Conservation (phyloP, 192 early-diverging fungal species). For the Entomortierella lignicola region DNA sequence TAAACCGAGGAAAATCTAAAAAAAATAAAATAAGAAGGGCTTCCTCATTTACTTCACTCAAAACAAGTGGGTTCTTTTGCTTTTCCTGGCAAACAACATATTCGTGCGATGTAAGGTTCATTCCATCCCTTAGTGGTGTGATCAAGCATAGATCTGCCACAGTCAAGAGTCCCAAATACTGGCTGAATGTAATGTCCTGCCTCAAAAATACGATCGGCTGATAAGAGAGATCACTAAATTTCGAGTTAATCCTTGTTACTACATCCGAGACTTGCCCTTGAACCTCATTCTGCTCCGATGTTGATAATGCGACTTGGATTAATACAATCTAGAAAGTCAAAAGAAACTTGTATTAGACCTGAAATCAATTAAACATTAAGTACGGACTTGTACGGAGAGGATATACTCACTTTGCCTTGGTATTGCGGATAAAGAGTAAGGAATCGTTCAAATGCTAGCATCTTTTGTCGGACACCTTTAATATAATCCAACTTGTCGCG, state of each 20-base stretch:
- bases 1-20: background rate
- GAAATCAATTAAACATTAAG: too few species aligned
- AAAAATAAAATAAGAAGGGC: too few species aligned
- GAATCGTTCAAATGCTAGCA: slow-evolving; percentile 93
- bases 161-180: slow-evolving; percentile 90
- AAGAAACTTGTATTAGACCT: background rate
- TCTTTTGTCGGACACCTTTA: slow-evolving; percentile 95
- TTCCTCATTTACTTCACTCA: slow-evolving; percentile 76
- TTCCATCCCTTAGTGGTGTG: slow-evolving; percentile 94
- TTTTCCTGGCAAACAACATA: slow-evolving; percentile 93
- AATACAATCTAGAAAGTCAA: slow-evolving; percentile 74
- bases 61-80: slow-evolving; percentile 83
- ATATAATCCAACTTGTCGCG: slow-evolving; percentile 97
- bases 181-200: slow-evolving; percentile 91
- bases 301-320: slow-evolving; percentile 94
- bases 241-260: slow-evolving; percentile 92
- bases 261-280: slow-evolving; percentile 90
- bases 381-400: too few species aligned
- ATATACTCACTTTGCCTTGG: slow-evolving; percentile 72
- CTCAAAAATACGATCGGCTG: slow-evolving; percentile 91
- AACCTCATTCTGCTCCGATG: slow-evolving; percentile 90
- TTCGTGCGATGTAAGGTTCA: slow-evolving; percentile 97
- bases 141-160: slow-evolving; percentile 93
- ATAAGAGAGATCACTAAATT: slow-evolving; percentile 91
- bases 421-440: slow-evolving; percentile 89